Base-by-base conservation (phyloP, 768 basidiomycete species). In the Mycena latifolia region DNA sequence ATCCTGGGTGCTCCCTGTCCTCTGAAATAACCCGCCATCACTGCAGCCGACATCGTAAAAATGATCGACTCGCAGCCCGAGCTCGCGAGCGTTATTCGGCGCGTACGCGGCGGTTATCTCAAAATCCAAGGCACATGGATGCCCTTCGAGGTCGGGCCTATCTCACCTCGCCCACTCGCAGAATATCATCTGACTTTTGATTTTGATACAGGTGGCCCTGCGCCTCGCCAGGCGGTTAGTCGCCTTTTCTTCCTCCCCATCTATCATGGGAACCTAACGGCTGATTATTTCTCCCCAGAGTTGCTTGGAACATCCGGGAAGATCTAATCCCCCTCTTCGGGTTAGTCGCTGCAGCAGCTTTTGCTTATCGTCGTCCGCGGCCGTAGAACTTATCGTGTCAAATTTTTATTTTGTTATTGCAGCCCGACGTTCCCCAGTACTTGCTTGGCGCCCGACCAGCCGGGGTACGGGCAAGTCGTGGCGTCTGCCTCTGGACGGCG, bases 91-190 rank as follows among this genome's bases (percentile, higher is more conserved):
- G 88, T 92, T 70, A 89, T 95, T 73, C 89, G 94, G 62, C 86
- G 93, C 65, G 93, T 96, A 33, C 88, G 93, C 50, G 94, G 93
- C 61, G 92, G 93, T 55, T 94, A 93, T 79, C 86, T 96, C 65
- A 95, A 95, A 81, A 95, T 96, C 47, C 94, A 96, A 74, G 94
- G 94, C 33, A 95, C 94, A 24, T 96, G 94, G 94, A 92, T 95
- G 89, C 94, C 94, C 35, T 95, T 92, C 78, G 94, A 93, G 83
- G 91, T 92, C 70, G 66, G 85, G n/a, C n/a, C n/a, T n/a, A n/a
- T n/a, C n/a, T n/a, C 75, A 45, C 41, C 18, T 56, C 18, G 7
- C 15, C 33, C 18, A 27, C 46, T 66, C 58, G 43, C 9, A 24
- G 20, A 43, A 18, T 43, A 66, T 18, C 37, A 57, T 61, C 55